These are phyloP conservation scores for Lactifluus subvellereus DNA, from an alignment of 768 basidiomycete species.

Conservation along the genomic window DNA sequence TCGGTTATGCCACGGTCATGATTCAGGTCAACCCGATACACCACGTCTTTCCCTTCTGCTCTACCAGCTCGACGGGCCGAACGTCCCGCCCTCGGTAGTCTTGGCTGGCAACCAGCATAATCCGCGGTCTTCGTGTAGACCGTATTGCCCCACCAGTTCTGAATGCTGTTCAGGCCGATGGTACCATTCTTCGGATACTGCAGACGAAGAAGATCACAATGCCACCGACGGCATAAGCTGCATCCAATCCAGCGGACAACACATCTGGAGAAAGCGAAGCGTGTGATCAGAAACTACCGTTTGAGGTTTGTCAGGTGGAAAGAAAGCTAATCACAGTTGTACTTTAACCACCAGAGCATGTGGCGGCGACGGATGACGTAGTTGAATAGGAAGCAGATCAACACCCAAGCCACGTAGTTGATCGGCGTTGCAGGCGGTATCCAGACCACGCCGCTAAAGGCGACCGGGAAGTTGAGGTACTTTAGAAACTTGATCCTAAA, in stretches of 20 bases:
- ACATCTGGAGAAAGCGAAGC: slow-evolving; percentile 31
- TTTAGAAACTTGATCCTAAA: slow-evolving; percentile 32
- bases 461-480: slow-evolving; percentile 57
- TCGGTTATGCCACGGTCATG: too few relatives aligned
- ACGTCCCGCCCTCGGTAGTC: slow-evolving; percentile 12
- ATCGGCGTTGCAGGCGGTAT: slow-evolving; percentile 40
- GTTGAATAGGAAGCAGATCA: slow-evolving; percentile 36
- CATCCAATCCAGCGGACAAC: slow-evolving; percentile 30
- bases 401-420: slow-evolving; percentile 37
- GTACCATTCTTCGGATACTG: too few relatives aligned
- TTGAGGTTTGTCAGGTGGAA: too few relatives aligned
- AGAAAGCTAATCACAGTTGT: slow-evolving; percentile 29
- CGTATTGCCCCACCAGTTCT: slow-evolving; percentile 70
- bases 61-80: slow-evolving; percentile 23
- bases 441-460: slow-evolving; percentile 37
- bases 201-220: background rate
- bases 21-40: too few relatives aligned
- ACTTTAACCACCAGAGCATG: slow-evolving; percentile 38
- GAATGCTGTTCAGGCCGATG: slow-evolving; percentile 35
- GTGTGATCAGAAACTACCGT: too few relatives aligned
- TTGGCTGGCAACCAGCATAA: too few relatives aligned
- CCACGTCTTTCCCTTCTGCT: too few relatives aligned
- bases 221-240: slow-evolving; percentile 26
- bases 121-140: slow-evolving; percentile 8
- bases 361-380: slow-evolving; percentile 36